phyloP scores from a whole-genome alignment of 148 eudicot genomes.

The Camellia lanceoleosa region DNA sequence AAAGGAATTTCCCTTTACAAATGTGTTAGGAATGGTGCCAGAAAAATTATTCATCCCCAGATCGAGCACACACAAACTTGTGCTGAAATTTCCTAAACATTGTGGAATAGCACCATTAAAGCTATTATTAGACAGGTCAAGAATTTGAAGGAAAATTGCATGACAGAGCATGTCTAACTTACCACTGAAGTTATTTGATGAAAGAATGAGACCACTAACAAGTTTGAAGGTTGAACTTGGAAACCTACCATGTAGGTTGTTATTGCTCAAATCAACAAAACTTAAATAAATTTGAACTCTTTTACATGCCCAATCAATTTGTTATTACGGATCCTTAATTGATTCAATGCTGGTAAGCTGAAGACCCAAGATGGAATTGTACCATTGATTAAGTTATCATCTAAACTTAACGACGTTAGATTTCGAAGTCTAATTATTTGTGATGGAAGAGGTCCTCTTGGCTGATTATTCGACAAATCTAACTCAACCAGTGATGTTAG shows the following conservation, averaged over 20 bases:
- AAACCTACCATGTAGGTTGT: conserved; percentile 12
- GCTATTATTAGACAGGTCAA: conserved; percentile 26
- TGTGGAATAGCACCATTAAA: conserved; percentile 7
- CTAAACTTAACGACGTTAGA: too few species aligned
- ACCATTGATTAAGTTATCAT: conserved; percentile 18
- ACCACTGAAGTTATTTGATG: background rate
- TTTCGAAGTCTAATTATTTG: too few species aligned
- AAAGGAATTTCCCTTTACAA: background rate
- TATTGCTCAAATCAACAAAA: conserved; percentile 24
- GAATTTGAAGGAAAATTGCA: conserved; percentile 15
- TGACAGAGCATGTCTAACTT: conserved; percentile 8
- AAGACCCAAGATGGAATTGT: conserved; percentile 24
- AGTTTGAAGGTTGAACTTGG: conserved; percentile 18
- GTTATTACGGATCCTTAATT: conserved; percentile 28
- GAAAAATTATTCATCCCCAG: background rate
- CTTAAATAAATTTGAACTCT: background rate
- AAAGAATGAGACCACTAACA: background rate
- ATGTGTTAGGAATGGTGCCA: background rate
- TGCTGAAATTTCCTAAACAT: background rate
- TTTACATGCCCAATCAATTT: conserved; percentile 30
- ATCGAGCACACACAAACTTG: background rate
- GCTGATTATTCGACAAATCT: too few species aligned
- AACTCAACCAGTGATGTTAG: background rate
- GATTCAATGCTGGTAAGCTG: conserved; percentile 17
- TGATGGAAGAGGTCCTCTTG: too few species aligned